Percentiles rank a stretch among this genome's conserved stretches.
Conservation (phyloP, 306 rosid species). For the Vigna reflexopilosa region DNA sequence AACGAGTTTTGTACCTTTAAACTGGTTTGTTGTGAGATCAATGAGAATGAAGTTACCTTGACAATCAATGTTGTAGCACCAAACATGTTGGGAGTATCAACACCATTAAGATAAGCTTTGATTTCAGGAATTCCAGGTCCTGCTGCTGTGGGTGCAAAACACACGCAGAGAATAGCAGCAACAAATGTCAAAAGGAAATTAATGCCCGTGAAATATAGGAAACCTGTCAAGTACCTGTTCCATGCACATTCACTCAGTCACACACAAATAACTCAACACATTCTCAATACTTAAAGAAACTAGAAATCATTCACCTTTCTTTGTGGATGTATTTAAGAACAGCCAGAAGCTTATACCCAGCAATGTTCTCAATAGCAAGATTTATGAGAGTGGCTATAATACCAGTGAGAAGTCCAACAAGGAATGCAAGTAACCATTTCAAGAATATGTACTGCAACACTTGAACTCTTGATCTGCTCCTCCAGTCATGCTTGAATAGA, state of each 20-base stretch:
- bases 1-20: neutral
- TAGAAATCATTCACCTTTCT: slow-evolving; percentile 30
- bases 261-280: neutral
- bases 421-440: slow-evolving; percentile 46
- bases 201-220: slow-evolving; percentile 40
- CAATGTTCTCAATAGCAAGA: slow-evolving; percentile 47
- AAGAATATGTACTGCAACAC: slow-evolving; percentile 46
- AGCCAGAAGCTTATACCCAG: slow-evolving; percentile 42
- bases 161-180: slow-evolving; percentile 49
- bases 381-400: slow-evolving; percentile 45
- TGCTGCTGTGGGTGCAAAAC: slow-evolving; percentile 54
- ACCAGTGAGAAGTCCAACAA: slow-evolving; percentile 49
- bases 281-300: neutral
- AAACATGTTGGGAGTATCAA: slow-evolving; percentile 47
- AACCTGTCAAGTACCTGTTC: slow-evolving; percentile 45
- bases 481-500: slow-evolving; percentile 48
- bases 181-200: slow-evolving; percentile 43
- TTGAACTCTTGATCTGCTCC: slow-evolving; percentile 47
- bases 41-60: slow-evolving; percentile 25
- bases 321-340: slow-evolving; percentile 38
- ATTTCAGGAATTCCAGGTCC: slow-evolving; percentile 52
- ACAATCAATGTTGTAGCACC: slow-evolving; percentile 47
- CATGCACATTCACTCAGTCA: slow-evolving; percentile 35
- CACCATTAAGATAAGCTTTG: slow-evolving; percentile 53
- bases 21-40: neutral